Percentiles rank a stretch among this genome's conserved stretches.
Evolutionary conservation across 164 flowering plant genomes (phyloP).

Genomic region (Vitis riparia): DNA sequence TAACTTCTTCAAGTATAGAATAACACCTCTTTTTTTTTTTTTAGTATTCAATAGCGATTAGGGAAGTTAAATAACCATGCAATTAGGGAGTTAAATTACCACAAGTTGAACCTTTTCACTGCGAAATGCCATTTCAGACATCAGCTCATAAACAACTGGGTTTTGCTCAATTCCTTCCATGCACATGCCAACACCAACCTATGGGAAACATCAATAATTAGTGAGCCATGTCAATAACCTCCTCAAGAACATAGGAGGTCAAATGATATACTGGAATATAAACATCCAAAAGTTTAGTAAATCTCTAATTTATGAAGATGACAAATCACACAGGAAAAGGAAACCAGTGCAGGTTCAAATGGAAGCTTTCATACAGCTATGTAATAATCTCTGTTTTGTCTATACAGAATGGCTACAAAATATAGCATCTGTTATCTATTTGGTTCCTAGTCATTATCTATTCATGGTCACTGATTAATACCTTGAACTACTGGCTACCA

Average conservation of each 20-base stretch:
- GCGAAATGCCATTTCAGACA: slow-evolving; percentile 97
- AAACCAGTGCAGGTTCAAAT: background rate
- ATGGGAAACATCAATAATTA: slow-evolving; percentile 1
- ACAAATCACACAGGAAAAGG: background rate
- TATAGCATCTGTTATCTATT: background rate
- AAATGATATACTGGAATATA: too few species aligned
- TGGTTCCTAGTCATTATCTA: background rate
- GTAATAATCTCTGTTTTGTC: background rate
- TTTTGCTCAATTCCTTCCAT: slow-evolving; percentile 99
- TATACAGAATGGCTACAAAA: background rate
- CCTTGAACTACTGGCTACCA: background rate
- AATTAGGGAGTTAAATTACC: slow-evolving; percentile 37
- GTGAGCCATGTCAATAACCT: background rate
- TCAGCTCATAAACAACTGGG: slow-evolving; percentile 89
- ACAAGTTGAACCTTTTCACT: slow-evolving; percentile 55
- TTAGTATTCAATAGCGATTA: too few species aligned
- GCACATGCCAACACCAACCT: slow-evolving; percentile 99
- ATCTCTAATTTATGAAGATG: too few species aligned
- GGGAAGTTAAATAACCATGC: background rate
- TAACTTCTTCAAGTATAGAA: too few species aligned
- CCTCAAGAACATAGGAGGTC: too few species aligned
- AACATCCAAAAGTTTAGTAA: too few species aligned
- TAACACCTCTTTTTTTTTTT: too few species aligned
- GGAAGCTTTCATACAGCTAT: background rate
- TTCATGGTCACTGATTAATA: too few species aligned